Conservation (phyloP, 371 early-diverging fungal genomes). For the Cokeromyces recurvatus region DNA sequence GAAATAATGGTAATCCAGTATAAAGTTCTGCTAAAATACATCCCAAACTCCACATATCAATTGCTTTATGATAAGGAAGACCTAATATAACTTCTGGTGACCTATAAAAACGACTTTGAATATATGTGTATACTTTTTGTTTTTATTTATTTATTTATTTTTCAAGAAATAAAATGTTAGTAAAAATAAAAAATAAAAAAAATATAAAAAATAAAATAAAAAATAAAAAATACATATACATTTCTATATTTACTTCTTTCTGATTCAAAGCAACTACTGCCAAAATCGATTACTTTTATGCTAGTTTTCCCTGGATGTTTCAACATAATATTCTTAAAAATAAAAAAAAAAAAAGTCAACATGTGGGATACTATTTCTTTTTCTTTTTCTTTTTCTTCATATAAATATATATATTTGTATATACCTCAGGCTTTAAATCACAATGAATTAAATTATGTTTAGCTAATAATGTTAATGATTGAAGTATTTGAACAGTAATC, state of each 20-base stretch:
- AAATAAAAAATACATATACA: neutral
- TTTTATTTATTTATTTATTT: slow-evolving; percentile 73
- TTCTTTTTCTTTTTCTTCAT: neutral
- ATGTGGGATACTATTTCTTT: neutral
- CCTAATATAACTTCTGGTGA: slow-evolving; percentile 97
- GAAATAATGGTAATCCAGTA: slow-evolving; percentile 88
- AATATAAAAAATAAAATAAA: neutral
- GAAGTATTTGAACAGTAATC: slow-evolving; percentile 71
- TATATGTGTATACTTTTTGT: slow-evolving; percentile 90
- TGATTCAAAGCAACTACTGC: slow-evolving; percentile 74
- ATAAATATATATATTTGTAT: neutral
- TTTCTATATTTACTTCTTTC: slow-evolving; percentile 37
- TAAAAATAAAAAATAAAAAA: slow-evolving; percentile 23
- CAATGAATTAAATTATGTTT: slow-evolving; percentile 78
- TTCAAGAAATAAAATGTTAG: no score
- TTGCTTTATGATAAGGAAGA: slow-evolving; percentile 70
- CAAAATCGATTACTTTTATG: slow-evolving; percentile 94
- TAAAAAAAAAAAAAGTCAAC: neutral
- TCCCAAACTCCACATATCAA: slow-evolving; percentile 99
- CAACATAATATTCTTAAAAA: slow-evolving; percentile 58
- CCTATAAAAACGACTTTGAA: slow-evolving; percentile 95
- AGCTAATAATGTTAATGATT: slow-evolving; percentile 61
- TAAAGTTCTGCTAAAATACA: slow-evolving; percentile 95
- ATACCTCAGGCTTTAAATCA: slow-evolving; percentile 86
- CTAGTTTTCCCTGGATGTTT: slow-evolving; percentile 44